Conservation (phyloP, 768 basidiomycete species). For the Lanmaoa rubissima region DNA sequence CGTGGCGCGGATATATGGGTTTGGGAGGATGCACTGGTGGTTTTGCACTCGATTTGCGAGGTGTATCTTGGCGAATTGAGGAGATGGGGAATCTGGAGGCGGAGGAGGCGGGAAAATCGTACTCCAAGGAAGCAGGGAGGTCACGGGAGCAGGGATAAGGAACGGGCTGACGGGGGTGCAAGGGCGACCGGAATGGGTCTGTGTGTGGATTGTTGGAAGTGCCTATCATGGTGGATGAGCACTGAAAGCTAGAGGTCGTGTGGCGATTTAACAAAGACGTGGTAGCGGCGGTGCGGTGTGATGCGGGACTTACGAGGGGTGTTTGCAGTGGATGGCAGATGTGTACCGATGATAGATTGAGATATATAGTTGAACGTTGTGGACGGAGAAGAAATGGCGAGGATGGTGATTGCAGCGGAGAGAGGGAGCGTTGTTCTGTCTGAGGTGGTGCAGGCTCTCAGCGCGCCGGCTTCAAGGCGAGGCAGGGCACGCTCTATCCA, state of each 20-base stretch:
- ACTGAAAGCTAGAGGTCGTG: conserved; percentile 8
- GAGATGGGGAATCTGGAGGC: conserved; percentile 37
- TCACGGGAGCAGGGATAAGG: conserved; percentile 14
- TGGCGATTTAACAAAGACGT: conserved; percentile 15
- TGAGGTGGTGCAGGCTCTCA: conserved; percentile 18
- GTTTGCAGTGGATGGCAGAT: neutral
- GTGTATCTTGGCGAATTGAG: conserved; percentile 35
- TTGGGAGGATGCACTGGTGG: conserved; percentile 25
- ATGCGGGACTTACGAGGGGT: conserved; percentile 5
- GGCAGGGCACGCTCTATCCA: conserved; percentile 33
- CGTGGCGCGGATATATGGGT: conserved; percentile 31
- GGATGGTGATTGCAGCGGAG: conserved; percentile 8
- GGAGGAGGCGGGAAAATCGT: conserved; percentile 23
- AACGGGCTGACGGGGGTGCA: conserved; percentile 16
- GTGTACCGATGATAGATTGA: conserved; percentile 1
- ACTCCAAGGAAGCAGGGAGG: conserved; percentile 16
- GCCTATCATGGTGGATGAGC: conserved; percentile 21
- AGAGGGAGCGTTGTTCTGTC: conserved; percentile 19
- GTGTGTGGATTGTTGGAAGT: neutral
- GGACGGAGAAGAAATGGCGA: neutral
- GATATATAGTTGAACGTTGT: neutral
- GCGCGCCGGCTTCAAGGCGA: conserved; percentile 33
- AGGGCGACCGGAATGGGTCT: conserved; percentile 12
- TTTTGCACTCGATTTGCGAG: conserved; percentile 15
- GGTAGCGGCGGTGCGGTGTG: neutral